These are phyloP conservation scores for Brassica juncea DNA, from an alignment of 345 rosid genomes.

Conservation along the genomic window DNA sequence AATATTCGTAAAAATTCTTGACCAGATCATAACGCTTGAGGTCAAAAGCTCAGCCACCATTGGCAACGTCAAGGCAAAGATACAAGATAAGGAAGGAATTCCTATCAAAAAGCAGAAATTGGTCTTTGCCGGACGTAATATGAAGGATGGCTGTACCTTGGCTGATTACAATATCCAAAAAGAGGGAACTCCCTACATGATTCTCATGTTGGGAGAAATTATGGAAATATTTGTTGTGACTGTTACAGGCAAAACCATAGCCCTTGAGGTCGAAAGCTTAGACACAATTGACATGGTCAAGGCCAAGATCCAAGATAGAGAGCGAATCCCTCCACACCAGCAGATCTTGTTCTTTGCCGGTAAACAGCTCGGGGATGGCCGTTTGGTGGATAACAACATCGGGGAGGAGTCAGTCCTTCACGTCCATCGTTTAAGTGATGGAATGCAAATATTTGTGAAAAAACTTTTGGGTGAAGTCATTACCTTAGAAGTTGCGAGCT, in stretches of 20 bases:
- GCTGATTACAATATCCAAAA: neutral
- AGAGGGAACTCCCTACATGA: neutral
- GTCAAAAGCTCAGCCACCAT: neutral
- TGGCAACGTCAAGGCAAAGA: neutral
- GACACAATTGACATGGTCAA: too few relatives aligned
- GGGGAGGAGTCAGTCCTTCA: neutral
- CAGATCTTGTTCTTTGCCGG: neutral
- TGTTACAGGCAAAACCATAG: too few relatives aligned
- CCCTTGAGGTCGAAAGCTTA: too few relatives aligned
- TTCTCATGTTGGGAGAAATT: too few relatives aligned
- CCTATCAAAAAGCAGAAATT: neutral
- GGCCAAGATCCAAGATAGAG: too few relatives aligned
- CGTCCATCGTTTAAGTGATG: neutral
- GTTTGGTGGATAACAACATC: neutral
- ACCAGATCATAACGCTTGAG: neutral
- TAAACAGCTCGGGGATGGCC: neutral
- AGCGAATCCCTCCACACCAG: too few relatives aligned
- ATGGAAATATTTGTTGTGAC: too few relatives aligned
- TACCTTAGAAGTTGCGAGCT: neutral
- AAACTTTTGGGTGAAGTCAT: neutral
- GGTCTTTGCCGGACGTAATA: neutral
- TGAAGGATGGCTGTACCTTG: neutral
- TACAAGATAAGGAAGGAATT: neutral
- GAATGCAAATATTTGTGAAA: neutral
- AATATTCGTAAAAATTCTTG: neutral